A percentile compares a stretch with the other conserved stretches of the same genome.
These are phyloP conservation scores for Bremia lactucae DNA, from an alignment of 352 stramenopile genomes.

Conservation along the genomic window DNA sequence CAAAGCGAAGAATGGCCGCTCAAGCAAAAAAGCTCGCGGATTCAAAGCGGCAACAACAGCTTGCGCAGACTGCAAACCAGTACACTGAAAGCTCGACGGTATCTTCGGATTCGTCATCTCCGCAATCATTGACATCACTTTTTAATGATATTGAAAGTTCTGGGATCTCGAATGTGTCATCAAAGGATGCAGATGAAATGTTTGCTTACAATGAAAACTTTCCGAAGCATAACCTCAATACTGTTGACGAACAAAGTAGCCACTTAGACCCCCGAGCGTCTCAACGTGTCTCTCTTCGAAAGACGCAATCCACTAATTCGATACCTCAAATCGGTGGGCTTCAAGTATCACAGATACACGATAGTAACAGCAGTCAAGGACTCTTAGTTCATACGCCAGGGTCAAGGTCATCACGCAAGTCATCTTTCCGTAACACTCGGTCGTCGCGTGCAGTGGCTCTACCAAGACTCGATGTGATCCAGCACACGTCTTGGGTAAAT, in stretches of 20 bases:
- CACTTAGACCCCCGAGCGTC: conserved; percentile 28
- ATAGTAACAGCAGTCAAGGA: conserved; percentile 15
- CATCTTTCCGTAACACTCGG: conserved; percentile 64
- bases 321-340: conserved; percentile 26
- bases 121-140: conserved; percentile 44
- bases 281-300: conserved; percentile 28
- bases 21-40: conserved; percentile 13
- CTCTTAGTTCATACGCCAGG: conserved; percentile 16
- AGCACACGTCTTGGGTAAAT: conserved; percentile 78
- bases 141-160: conserved; percentile 71
- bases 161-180: conserved; percentile 35
- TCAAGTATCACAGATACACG: conserved; percentile 25
- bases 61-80: conserved; percentile 23
- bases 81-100: conserved; percentile 61
- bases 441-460: conserved; percentile 63
- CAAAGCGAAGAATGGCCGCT: conserved; percentile 16
- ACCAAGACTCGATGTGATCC: conserved; percentile 60
- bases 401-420: conserved; percentile 44
- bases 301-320: conserved; percentile 42
- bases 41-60: conserved; percentile 17
- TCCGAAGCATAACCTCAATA: conserved; percentile 55
- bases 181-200: conserved; percentile 49
- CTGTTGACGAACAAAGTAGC: conserved; percentile 61
- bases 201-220: conserved; percentile 44
- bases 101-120: conserved; percentile 53